phyloP scores from a whole-genome alignment of 768 basidiomycete genomes.

The Trametes villosa region DNA sequence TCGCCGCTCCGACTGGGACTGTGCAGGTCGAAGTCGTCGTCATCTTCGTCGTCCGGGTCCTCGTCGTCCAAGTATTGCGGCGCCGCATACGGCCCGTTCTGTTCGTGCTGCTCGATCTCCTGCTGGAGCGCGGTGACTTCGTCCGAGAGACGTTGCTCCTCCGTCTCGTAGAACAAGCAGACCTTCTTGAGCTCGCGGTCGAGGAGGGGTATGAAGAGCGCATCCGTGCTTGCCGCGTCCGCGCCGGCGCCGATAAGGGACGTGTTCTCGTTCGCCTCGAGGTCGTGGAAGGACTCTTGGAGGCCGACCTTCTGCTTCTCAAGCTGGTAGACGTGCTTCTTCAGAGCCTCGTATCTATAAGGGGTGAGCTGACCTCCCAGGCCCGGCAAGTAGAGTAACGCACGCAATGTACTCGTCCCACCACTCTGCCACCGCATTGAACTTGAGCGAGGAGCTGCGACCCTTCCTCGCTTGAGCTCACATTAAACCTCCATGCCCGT shows the following conservation, averaged over 20 bases:
- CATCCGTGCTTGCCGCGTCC: conserved; percentile 50
- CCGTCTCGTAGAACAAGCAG: conserved; percentile 71
- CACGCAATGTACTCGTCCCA: conserved; percentile 91
- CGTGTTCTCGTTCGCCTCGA: conserved; percentile 67
- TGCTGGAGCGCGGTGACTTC: conserved; percentile 63
- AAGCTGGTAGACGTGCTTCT: conserved; percentile 83
- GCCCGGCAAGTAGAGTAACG: conserved; percentile 35
- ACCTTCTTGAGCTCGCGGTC: conserved; percentile 87
- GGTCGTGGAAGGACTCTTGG: conserved; percentile 46
- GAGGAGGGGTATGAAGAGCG: conserved; percentile 71
- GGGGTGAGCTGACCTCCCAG: background rate
- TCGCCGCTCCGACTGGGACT: conserved; percentile 38
- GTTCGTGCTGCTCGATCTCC: conserved; percentile 62
- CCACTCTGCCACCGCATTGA: conserved; percentile 92
- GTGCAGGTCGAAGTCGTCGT: conserved; percentile 42
- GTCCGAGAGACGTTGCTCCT: conserved; percentile 72
- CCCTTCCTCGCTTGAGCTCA: background rate
- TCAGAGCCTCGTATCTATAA: conserved; percentile 79
- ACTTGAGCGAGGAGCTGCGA: conserved; percentile 81
- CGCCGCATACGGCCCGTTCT: conserved; percentile 52
- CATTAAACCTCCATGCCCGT: background rate
- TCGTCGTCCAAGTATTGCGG: conserved; percentile 63
- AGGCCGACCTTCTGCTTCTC: conserved; percentile 73
- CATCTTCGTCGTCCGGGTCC: conserved; percentile 55
- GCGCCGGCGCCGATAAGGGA: conserved; percentile 51